Conservation (phyloP, 768 basidiomycete genomes). For the Cubamyces sp. region DNA sequence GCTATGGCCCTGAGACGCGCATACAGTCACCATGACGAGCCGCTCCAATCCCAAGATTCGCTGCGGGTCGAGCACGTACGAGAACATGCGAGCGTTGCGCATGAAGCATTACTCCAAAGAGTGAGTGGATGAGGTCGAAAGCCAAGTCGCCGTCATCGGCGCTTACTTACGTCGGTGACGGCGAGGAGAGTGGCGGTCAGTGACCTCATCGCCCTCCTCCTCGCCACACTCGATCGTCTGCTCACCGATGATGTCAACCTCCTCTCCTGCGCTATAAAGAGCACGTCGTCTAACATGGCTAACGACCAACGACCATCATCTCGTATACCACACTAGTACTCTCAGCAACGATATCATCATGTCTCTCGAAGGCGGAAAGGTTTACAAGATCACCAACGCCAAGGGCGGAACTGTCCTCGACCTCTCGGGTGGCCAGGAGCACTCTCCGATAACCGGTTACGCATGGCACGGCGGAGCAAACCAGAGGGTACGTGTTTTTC, state of each 20-base stretch:
- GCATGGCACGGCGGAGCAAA: slow-evolving; percentile 47
- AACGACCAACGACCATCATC: neutral
- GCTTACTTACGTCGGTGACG: too few species aligned
- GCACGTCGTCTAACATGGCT: neutral
- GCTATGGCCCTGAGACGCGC: too few species aligned
- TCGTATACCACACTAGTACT: neutral
- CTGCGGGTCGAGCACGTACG: too few species aligned
- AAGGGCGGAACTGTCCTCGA: slow-evolving; percentile 57
- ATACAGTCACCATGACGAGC: too few species aligned
- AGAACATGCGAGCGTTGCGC: too few species aligned
- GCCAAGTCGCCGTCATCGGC: too few species aligned
- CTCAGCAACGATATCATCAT: slow-evolving; percentile 12
- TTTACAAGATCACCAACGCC: slow-evolving; percentile 54
- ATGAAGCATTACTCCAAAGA: too few species aligned
- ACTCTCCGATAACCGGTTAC: slow-evolving; percentile 54
- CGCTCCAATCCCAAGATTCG: too few species aligned
- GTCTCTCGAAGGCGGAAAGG: slow-evolving; percentile 39
- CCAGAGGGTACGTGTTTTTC: slow-evolving; percentile 45
- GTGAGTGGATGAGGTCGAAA: too few species aligned
- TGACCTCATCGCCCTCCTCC: slow-evolving; percentile 6
- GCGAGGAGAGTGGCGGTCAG: neutral
- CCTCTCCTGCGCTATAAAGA: neutral
- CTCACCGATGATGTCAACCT: slow-evolving; percentile 14
- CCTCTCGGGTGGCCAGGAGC: slow-evolving; percentile 53
- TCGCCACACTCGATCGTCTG: slow-evolving; percentile 6